Base-by-base conservation (phyloP, 768 basidiomycete genomes). In the Pleurotus tuoliensis region DNA sequence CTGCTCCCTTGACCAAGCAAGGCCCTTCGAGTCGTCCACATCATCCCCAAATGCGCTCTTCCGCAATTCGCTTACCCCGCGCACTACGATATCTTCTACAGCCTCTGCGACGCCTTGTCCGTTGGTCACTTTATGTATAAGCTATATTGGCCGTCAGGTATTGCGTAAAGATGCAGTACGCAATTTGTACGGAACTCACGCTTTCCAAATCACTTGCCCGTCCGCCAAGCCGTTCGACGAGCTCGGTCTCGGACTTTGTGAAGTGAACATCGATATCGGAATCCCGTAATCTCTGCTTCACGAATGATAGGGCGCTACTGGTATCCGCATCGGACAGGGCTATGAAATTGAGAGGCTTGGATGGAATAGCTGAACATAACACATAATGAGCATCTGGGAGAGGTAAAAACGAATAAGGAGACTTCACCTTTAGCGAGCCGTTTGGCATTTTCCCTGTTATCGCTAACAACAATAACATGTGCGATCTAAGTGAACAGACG, bases 1-100 rank as follows among this genome's bases (percentile, higher is more conserved):
- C 66, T 98, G 94, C 58, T 92, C 88, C 46, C 87, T 77, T 4
- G 86, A 79, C 97, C 97, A 99, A 0, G 84, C 76, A 39, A 96
- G 70, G 46, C 66, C 75, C 70, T 93, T 94, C 2, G 89, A 88
- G 64, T 97, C 95, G 55, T 96, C 93, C 1, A 77, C 70, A 65
- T 97, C 95, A 61, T 97, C 94, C 0, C 94, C 96, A 66, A 98
- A 99, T 0, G 91, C 91, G 47, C 82, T 88, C 78, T 98, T 98
- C 47, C 90, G 77, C 49, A 98, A 73, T 67, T 97, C 94, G 34
- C 84, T 79, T 8, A 94, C 83, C 34, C 87, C 87, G 13, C 91
- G 81, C 18, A 72, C 71, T 58, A 97, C 83, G 63, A 98, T 92
- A 64, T 98, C 95, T 64, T 95, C 91, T 4, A 97, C 90, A 1